Conservation (phyloP, 192 early-diverging fungal species). For the Coemansia sp. region DNA sequence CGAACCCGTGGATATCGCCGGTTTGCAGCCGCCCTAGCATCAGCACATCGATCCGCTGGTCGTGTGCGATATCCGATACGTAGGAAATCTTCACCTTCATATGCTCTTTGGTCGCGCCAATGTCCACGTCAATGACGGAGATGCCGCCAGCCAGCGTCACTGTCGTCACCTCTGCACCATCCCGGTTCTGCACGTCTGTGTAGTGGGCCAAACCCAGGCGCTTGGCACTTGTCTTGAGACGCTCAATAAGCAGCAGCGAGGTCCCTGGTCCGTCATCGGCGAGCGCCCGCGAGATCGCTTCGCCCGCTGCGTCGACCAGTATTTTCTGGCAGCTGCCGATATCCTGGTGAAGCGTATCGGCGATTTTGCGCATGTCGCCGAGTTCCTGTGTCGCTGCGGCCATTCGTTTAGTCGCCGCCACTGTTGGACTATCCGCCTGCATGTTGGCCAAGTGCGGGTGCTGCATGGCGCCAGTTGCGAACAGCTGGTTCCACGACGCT, state of each 20-base stretch:
- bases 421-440: background rate
- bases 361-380: slow-evolving; percentile 26
- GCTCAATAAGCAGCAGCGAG: slow-evolving; percentile 17
- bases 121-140: slow-evolving; percentile 46
- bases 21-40: slow-evolving; percentile 16
- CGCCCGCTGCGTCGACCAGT: slow-evolving; percentile 33
- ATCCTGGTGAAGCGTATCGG: slow-evolving; percentile 34
- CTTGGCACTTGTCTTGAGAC: slow-evolving; percentile 22
- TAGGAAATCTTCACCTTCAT: slow-evolving; percentile 46
- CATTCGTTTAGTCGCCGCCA: slow-evolving; percentile 13
- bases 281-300: slow-evolving; percentile 21
- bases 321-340: slow-evolving; percentile 8
- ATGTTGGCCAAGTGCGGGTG: background rate
- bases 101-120: slow-evolving; percentile 7
- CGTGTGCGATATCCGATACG: slow-evolving; percentile 39
- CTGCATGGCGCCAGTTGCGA: background rate
- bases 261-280: background rate
- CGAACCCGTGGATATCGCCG: slow-evolving; percentile 39
- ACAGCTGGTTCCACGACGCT: slow-evolving; percentile 25
- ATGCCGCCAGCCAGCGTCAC: slow-evolving; percentile 46
- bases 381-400: slow-evolving; percentile 30
- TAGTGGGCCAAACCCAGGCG: slow-evolving; percentile 39
- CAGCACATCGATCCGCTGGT: slow-evolving; percentile 36
- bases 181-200: slow-evolving; percentile 25
- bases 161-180: slow-evolving; percentile 13